Evolutionary conservation across 1,139 yeast species (phyloP).

Genomic region (Scheffersomyces illinoinensis): DNA sequence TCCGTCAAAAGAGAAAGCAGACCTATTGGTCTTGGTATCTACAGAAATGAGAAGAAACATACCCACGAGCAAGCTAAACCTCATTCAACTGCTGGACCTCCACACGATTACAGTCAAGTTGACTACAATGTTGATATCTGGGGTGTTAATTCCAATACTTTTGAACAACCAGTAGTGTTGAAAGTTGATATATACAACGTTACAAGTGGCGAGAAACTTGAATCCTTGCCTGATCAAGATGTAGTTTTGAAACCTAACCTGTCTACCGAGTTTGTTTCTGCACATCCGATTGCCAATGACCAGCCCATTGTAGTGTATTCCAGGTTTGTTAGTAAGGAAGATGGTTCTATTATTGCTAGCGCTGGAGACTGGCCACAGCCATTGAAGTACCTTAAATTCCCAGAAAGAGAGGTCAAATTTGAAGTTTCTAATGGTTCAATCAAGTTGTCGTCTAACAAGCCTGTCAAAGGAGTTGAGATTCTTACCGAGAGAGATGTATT

Average conservation of each 20-base stretch:
- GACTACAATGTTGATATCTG: constrained; percentile 36
- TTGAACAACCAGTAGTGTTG: constrained; percentile 21
- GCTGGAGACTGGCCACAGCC: constrained; percentile 59
- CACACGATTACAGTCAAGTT: constrained; percentile 21
- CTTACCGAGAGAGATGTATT: constrained; percentile 18
- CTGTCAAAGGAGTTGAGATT: constrained; percentile 43
- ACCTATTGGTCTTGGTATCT: constrained; percentile 36
- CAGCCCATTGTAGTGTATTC: constrained; percentile 22
- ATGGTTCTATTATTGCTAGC: constrained; percentile 25
- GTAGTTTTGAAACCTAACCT: constrained; percentile 29
- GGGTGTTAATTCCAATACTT: constrained; percentile 37
- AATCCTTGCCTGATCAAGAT: constrained; percentile 12
- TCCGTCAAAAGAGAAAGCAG: constrained; percentile 45
- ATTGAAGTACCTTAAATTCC: constrained; percentile 36
- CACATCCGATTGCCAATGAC: constrained; percentile 14
- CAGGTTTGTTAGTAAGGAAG: constrained; percentile 12
- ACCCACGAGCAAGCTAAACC: constrained; percentile 12
- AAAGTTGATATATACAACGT: constrained; percentile 31
- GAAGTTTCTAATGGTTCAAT: neutral
- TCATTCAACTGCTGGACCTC: constrained; percentile 4
- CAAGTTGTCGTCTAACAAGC: constrained; percentile 27
- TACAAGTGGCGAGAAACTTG: constrained; percentile 26
- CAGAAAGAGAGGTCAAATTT: constrained; percentile 1
- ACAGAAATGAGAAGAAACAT: constrained; percentile 24
- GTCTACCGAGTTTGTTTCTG: constrained; percentile 30